A percentile compares a stretch with the other conserved stretches of the same genome.
phyloP scores from a whole-genome alignment of 2,329 filamentous ascomycete genomes.

The Penicillium sclerotigenum region DNA sequence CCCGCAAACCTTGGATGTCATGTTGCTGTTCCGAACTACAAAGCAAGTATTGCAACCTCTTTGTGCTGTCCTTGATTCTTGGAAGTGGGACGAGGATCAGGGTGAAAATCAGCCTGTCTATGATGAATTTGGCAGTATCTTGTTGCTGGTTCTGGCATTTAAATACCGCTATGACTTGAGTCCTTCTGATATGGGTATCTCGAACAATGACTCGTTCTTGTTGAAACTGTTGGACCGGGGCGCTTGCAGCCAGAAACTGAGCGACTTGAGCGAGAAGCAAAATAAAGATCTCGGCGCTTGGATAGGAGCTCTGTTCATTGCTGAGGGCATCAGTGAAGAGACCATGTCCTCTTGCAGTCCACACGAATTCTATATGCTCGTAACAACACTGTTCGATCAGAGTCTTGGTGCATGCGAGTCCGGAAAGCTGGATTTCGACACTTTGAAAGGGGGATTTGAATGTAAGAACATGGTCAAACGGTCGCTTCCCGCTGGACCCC shows the following conservation, averaged over 20 bases:
- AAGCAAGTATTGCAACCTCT: constrained; percentile 56
- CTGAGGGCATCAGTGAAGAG: constrained; percentile 62
- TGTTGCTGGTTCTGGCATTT: constrained; percentile 57
- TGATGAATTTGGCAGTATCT: constrained; percentile 62
- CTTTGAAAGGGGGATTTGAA: constrained; percentile 60
- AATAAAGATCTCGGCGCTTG: constrained; percentile 57
- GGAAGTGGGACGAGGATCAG: constrained; percentile 64
- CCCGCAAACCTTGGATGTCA: constrained; percentile 56
- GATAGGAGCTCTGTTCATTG: constrained; percentile 61
- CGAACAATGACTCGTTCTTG: constrained; percentile 53
- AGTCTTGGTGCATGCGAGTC: constrained; percentile 57
- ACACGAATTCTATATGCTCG: constrained; percentile 62
- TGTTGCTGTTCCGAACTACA: constrained; percentile 59
- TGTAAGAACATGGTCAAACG: constrained; percentile 43
- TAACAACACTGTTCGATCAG: constrained; percentile 61
- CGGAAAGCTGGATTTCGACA: constrained; percentile 55
- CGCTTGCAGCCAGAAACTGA: constrained; percentile 47
- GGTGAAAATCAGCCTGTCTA: constrained; percentile 63
- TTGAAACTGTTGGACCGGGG: constrained; percentile 51
- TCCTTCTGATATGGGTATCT: constrained; percentile 53
- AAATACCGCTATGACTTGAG: constrained; percentile 57
- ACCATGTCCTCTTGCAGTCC: constrained; percentile 63
- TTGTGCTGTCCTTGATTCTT: constrained; percentile 58
- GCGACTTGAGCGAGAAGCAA: constrained; percentile 55
- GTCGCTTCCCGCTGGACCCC: background rate